Evolutionary conservation across 2,329 filamentous ascomycete genomes (phyloP), one percentile per base, ranked within the genome.

Genomic region (Hymenoscyphus occultus): DNA sequence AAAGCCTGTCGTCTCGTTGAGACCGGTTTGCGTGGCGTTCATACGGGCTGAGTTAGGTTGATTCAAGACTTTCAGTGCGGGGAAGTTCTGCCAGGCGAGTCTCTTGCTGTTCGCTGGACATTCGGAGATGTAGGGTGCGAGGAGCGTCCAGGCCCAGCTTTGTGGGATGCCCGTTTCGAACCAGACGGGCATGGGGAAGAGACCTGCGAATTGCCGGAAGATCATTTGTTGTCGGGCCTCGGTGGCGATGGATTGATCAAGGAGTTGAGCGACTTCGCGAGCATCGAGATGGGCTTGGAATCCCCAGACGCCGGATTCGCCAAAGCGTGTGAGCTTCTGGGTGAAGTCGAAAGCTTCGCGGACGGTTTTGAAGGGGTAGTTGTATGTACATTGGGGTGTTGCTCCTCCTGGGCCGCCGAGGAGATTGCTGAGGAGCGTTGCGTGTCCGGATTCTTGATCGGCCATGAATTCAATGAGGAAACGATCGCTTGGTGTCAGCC

Each of bases 81-180:
- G 92, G 79, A 91, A 93, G 80, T 96, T 96, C 75, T 94, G 90
- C 91, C 92, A 96, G 31, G 87, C 83, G 39, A 96, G 80, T 6
- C 90, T 86, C 0, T 90, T 94, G 70, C 89, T 87, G 75, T 89
- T 86, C 56, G 78, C 79, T 0, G 92, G 91, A 76, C 92, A 96
- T 5, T 83, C 88, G 42, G 85, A 87, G 76, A 96, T 93, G 77
- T 93, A 93, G 0, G 91, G 92, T 0, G 92, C 91, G 4, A 95
- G 81, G 28, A 92, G 82, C 0, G 91, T 90, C 92, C 92, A 96
- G 0, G 88, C 86, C 91, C 91, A 96, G 0, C 88, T 91, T 76
- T 96, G 92, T 0, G 91, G 91, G 31, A 94, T 87, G 48, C 90
- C 90, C 5, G 86, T 82, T 72, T 91, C 87, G 74, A 94, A 93